Conservation (phyloP, 73 alveolate species). For the Paramecium pentaurelia region DNA sequence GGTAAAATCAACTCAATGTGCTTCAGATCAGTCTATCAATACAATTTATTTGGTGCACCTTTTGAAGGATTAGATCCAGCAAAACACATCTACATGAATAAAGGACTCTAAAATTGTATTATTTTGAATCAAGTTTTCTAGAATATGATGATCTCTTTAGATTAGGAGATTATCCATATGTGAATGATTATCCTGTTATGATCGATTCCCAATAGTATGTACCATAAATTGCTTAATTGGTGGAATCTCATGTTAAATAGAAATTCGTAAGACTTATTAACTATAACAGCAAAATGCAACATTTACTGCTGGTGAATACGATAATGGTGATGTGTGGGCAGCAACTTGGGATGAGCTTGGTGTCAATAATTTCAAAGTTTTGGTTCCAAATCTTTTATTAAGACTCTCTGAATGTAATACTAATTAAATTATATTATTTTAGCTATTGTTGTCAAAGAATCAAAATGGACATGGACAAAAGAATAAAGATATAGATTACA, state of each 20-base stretch:
- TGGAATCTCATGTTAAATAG: slow-evolving; percentile 4
- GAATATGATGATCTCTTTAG: slow-evolving; percentile 41
- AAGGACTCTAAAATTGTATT: neutral
- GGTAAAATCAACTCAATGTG: neutral
- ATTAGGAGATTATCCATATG: slow-evolving; percentile 42
- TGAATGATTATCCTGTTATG: neutral
- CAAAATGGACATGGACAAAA: slow-evolving; percentile 42
- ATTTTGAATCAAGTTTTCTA: neutral
- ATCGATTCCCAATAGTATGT: neutral
- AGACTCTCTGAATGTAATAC: neutral
- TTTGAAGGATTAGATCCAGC: slow-evolving; percentile 45
- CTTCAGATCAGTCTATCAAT: neutral
- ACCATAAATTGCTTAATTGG: neutral
- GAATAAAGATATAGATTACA: slow-evolving; percentile 37
- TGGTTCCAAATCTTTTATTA: neutral
- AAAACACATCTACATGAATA: slow-evolving; percentile 48
- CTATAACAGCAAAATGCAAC: neutral
- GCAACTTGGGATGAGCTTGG: slow-evolving; percentile 22
- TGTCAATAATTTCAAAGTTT: neutral
- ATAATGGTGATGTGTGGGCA: neutral
- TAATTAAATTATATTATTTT: neutral
- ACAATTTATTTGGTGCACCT: slow-evolving; percentile 8
- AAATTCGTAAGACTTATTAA: neutral
- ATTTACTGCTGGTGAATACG: neutral
- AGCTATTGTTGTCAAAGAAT: slow-evolving; percentile 25